Percentiles rank a stretch among this genome's conserved stretches.
Evolutionary conservation across 108 stramenopile genomes (phyloP).

Genomic region (Skeletonema costatum): DNA sequence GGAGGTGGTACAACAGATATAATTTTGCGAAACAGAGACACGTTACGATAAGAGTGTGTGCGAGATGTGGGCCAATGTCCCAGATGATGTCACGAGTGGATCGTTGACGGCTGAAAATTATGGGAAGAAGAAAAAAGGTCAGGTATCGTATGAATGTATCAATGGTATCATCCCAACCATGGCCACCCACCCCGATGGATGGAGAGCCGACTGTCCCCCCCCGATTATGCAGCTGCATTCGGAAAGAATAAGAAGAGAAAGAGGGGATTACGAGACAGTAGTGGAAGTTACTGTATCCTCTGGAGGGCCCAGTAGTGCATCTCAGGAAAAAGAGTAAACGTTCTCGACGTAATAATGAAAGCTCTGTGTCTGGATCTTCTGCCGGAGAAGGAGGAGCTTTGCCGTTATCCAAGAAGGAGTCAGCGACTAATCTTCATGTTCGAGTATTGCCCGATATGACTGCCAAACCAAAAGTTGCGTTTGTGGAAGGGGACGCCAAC

Average conservation of each 20-base stretch:
- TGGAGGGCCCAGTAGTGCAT: not conserved
- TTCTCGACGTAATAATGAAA: not conserved
- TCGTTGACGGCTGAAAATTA: not conserved
- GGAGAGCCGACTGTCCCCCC: not conserved
- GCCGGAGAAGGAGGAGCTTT: not conserved
- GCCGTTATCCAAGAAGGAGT: not conserved
- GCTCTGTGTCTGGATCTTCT: not conserved
- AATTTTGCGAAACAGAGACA: not conserved
- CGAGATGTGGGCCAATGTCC: not conserved
- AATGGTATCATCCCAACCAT: not conserved
- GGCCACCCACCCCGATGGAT: not conserved
- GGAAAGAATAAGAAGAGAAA: not conserved
- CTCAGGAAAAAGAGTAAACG: not conserved
- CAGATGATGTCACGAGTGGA: not conserved
- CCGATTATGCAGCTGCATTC: not conserved
- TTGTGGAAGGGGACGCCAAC: conserved; percentile 43
- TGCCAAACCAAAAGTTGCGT: conserved; percentile 10
- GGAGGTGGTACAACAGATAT: not conserved
- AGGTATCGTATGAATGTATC: not conserved
- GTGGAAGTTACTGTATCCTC: not conserved
- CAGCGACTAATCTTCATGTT: conserved; percentile 5
- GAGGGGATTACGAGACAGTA: conserved; percentile 5
- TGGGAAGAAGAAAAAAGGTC: not conserved
- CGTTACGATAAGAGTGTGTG: not conserved
- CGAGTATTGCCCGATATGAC: conserved; percentile 14